A percentile compares a stretch with the other conserved stretches of the same genome.
These are phyloP conservation scores for Lentinula detonsa DNA, from an alignment of 768 basidiomycete genomes.

Conservation along the genomic window DNA sequence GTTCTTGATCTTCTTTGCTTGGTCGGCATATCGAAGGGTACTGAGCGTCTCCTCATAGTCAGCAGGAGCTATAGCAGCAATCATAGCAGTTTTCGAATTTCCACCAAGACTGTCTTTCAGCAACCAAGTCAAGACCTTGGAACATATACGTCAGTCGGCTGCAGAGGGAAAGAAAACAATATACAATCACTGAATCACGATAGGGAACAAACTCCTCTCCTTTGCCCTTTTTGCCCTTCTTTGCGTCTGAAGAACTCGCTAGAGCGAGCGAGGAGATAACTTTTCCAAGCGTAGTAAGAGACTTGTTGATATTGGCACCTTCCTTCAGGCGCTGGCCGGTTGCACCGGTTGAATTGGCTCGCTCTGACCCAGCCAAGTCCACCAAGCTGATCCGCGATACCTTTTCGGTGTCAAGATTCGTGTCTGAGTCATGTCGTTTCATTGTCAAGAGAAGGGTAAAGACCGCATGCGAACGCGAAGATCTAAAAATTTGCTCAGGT, in stretches of 20 bases:
- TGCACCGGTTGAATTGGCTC: slow-evolving; percentile 96
- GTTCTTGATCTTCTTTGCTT: slow-evolving; percentile 99
- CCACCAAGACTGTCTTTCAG: slow-evolving; percentile 97
- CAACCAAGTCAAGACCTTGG: slow-evolving; percentile 92
- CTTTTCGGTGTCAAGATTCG: slow-evolving; percentile 93
- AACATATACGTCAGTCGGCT: not conserved
- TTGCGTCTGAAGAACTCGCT: slow-evolving; percentile 53
- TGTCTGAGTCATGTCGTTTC: slow-evolving; percentile 78
- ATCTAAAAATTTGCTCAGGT: slow-evolving; percentile 35
- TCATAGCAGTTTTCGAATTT: slow-evolving; percentile 98
- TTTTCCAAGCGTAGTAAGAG: slow-evolving; percentile 94
- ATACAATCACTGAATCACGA: slow-evolving; percentile 79
- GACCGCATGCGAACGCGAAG: slow-evolving; percentile 96
- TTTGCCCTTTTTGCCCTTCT: slow-evolving; percentile 87
- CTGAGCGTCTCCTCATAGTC: slow-evolving; percentile 98
- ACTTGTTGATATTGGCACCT: slow-evolving; percentile 98
- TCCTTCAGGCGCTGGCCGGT: slow-evolving; percentile 95
- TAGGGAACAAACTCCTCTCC: slow-evolving; percentile 94
- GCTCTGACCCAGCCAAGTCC: slow-evolving; percentile 94
- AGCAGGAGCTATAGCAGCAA: slow-evolving; percentile 97
- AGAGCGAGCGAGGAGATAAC: slow-evolving; percentile 90
- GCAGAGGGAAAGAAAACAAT: not conserved
- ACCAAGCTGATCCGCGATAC: slow-evolving; percentile 98
- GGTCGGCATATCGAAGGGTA: slow-evolving; percentile 96
- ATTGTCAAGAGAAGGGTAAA: slow-evolving; percentile 94